phyloP scores from a whole-genome alignment of 1,139 yeast genomes.

The Protomyces gravidus region DNA sequence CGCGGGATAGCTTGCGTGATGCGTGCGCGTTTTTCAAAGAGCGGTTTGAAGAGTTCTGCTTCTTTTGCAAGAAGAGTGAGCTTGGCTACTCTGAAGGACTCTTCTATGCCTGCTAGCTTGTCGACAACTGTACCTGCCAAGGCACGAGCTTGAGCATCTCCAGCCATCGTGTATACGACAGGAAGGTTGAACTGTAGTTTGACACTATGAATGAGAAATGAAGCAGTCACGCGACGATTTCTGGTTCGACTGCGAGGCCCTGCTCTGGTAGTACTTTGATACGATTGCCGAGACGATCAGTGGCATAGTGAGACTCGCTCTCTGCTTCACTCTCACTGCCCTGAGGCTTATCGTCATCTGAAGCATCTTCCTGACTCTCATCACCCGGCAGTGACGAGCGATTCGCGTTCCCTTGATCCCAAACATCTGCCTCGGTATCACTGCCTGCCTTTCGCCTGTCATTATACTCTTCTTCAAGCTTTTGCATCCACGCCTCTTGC shows the following conservation, averaged over 20 bases:
- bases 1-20: conserved; percentile 25
- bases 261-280: not conserved
- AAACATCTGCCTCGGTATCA: conserved; percentile 51
- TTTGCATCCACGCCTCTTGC: conserved; percentile 69
- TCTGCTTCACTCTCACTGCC: not conserved
- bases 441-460: conserved; percentile 54
- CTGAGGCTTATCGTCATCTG: not conserved
- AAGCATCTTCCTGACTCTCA: not conserved
- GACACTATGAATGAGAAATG: no score
- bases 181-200: no score
- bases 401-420: conserved; percentile 77
- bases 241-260: not conserved
- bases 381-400: conserved; percentile 33
- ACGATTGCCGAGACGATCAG: conserved; percentile 20
- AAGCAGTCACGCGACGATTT: not conserved
- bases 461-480: conserved; percentile 62
- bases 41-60: conserved; percentile 19
- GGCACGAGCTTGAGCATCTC: conserved; percentile 9
- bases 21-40: conserved; percentile 20
- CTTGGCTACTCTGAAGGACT: conserved; percentile 20
- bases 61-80: conserved; percentile 12
- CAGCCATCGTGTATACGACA: not conserved
- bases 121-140: conserved; percentile 20
- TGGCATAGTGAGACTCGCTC: conserved; percentile 7
- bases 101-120: conserved; percentile 15